Evolutionary conservation across 2,329 filamentous ascomycete genomes (phyloP), one percentile per base, ranked within the genome.

Genomic region (Leptographium wingfieldii): DNA sequence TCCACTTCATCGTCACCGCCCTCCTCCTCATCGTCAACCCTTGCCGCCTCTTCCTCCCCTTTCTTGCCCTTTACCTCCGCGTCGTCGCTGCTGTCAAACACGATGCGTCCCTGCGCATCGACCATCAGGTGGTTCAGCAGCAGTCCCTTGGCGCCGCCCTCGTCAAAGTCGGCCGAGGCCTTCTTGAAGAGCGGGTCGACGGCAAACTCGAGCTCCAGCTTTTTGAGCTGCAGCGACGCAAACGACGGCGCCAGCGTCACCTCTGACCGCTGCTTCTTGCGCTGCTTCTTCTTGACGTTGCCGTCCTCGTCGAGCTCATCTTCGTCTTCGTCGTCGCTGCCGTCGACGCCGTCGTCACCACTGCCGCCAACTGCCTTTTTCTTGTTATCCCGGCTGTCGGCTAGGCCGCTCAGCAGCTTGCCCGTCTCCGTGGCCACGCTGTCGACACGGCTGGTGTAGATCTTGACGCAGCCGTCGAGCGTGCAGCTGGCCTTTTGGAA

Each of bases 171-270:
- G 52, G 94, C 94, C 6, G 92, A 95, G 0, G 92, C 92, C 70
- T 99, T 99, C 70, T 99, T 99, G 81, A 99, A 99, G n/a, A 99
- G 75, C 2, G 94, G 94, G 69, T 99, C 94, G 5, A 99, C 92
- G 0, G 92, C 86, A 65, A 99, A 96, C 69, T 99, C 94, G 53
- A 97, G 80, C 67, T 99, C 94, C 68, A 99, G 92, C 73, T 97
- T 99, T 74, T 99, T 99, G 67, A 97, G 79, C 70, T 96, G 90
- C 59, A 99, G 71, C 22, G 92, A 86, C 51, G 87, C 83, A 71
- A 97, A 97, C 0, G 90, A 94, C 0, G 89, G 86, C 3, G 89
- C 94, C 6, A 99, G 78, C 0, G 94, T 99, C n/a, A 90, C 87
- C 74, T 99, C 94, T 10, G 94, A 92, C 29, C 73, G 68, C 72